Evolutionary conservation across 73 alveolate species (phyloP).

Genomic region (Paramecium tetraurelia): DNA sequence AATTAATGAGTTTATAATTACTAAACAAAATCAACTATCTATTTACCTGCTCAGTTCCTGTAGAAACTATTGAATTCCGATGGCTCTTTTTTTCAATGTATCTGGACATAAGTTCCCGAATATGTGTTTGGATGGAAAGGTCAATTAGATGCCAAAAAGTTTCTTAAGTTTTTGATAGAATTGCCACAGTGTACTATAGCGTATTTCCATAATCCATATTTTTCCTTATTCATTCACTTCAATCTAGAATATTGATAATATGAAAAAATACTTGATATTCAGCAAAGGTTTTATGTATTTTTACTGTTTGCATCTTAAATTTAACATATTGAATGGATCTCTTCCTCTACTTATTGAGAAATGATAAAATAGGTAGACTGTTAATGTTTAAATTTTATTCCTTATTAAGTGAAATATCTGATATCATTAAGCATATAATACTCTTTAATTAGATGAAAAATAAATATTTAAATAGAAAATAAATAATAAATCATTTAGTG

Average conservation of each 20-base stretch:
- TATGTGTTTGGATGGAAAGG: not conserved
- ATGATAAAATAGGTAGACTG: not conserved
- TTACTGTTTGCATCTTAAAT: not conserved
- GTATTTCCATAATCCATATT: constrained; percentile 34
- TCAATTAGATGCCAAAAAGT: not conserved
- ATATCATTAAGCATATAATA: not conserved
- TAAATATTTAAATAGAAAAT: not conserved
- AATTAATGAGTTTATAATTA: not conserved
- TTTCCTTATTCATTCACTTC: constrained; percentile 3
- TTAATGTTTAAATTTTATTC: not conserved
- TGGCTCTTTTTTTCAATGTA: not conserved
- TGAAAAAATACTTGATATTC: not conserved
- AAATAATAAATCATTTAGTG: not conserved
- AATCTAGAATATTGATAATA: not conserved
- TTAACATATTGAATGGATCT: not conserved
- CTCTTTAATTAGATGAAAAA: not conserved
- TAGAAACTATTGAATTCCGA: not conserved
- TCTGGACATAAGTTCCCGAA: not conserved
- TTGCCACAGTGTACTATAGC: constrained; percentile 3
- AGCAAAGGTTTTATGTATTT: not conserved
- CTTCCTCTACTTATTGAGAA: not conserved
- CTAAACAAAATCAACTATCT: not conserved
- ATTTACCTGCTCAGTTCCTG: not conserved
- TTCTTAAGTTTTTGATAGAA: not conserved
- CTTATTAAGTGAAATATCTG: not conserved